Evolutionary conservation across 305 asterid species (phyloP).

Genomic region (Solanum hybrid): DNA sequence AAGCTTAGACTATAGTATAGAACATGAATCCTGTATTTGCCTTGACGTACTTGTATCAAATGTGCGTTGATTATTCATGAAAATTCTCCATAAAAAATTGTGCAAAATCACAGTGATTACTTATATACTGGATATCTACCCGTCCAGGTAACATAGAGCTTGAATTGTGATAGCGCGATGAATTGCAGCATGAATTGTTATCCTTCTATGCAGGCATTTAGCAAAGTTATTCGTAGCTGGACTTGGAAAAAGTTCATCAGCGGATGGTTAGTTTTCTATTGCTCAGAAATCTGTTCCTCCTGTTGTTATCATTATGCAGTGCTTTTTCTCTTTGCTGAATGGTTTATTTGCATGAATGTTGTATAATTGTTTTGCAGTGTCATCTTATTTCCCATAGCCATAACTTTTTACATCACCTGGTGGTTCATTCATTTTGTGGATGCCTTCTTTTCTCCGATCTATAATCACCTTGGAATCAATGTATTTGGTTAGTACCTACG

Average conservation of each 20-base stretch:
- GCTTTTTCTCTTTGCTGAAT: neutral
- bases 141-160: neutral
- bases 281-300: neutral
- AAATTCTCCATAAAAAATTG: neutral
- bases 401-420: slow-evolving; percentile 15
- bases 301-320: neutral
- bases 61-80: neutral
- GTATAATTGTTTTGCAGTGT: slow-evolving; percentile 6
- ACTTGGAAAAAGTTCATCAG: slow-evolving; percentile 49
- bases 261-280: slow-evolving; percentile 34
- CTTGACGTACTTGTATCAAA: neutral
- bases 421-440: slow-evolving; percentile 20
- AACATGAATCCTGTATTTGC: neutral
- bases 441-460: slow-evolving; percentile 14
- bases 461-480: slow-evolving; percentile 15
- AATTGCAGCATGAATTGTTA: neutral
- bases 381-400: slow-evolving; percentile 15
- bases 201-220: slow-evolving; percentile 31
- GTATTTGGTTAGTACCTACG: neutral
- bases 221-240: slow-evolving; percentile 52
- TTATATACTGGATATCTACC: neutral
- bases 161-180: neutral
- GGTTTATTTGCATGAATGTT: neutral
- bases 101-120: neutral
- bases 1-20: neutral